Base-by-base conservation (phyloP, 257 asterid species). In the Striga asiatica region DNA sequence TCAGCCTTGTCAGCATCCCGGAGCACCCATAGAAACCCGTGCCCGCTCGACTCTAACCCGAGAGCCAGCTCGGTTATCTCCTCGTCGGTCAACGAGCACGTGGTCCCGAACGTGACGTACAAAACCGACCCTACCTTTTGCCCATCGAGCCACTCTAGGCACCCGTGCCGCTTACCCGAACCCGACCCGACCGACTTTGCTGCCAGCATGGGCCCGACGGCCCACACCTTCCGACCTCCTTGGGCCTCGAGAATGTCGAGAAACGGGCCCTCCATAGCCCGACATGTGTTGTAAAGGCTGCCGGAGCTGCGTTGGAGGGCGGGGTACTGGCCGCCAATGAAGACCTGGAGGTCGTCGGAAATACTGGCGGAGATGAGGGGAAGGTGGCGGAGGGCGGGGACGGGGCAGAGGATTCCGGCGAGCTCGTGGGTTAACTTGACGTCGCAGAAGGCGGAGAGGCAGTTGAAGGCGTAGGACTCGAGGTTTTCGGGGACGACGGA, bases 1-100 rank as follows among this genome's bases (percentile, higher is more conserved):
- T 77, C 64, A 0, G 65, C 79, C 16, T 38, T 81, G 19, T 78
- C 85, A 0, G 83, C 89, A 22, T 81, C 89, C 45, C 89, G 61
- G 9, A 81, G 8, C 0, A 81, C 79, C 89, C 89, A 78, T 3
- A 81, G 7, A 55, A 81, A 78, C 72, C 61, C 75, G 31, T 71
- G 75, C 20, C 9, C 12, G 69, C 81, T 78, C 8, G 59, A 61
- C 53, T 81, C 89, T 12, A 78, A 38, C 32, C 85, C 89, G 0
- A 18, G 8, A 0, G 89, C 83, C 6, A 81, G 48, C 25, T 66
- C 68, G n/a, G 22, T 10, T 0, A 76, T 60, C 31, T 81, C 74
- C 31, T 64, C 74, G 4, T 68, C 64, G 0, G 83, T 58, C 11
- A 78, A 21, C 0, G 76, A 53, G 11, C 75, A 70, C 9, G 74